Percentiles rank a stretch among this genome's conserved stretches.
Conservation (phyloP, 139 green algal genomes). For the Coccomyxa sp. region DNA sequence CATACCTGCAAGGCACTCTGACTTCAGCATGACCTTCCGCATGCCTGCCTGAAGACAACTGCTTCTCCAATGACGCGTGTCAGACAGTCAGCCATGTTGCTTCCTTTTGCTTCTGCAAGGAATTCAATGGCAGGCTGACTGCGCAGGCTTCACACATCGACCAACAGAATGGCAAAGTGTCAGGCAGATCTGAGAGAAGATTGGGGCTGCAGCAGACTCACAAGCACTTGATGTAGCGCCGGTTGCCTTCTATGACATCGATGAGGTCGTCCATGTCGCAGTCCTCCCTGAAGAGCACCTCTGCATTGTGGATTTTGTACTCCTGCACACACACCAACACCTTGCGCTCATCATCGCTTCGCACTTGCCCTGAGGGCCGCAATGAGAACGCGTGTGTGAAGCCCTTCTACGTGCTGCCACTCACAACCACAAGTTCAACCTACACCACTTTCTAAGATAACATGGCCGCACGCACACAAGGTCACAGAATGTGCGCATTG, state of each 20-base stretch:
- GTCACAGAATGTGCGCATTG: no score
- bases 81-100: no score
- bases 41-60: no score
- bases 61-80: no score
- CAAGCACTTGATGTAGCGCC: conserved; percentile 9
- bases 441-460: background rate
- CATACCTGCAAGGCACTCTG: conserved; percentile 79
- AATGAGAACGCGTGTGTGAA: no score
- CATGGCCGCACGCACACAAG: background rate
- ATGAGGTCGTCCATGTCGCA: conserved; percentile 92
- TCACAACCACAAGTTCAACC: background rate
- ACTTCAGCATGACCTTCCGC: no score
- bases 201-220: background rate
- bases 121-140: no score
- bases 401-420: background rate
- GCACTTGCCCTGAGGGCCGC: background rate
- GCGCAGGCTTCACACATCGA: conserved; percentile 3
- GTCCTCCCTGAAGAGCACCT: conserved; percentile 91
- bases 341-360: background rate
- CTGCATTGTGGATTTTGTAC: conserved; percentile 93
- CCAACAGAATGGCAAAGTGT: conserved; percentile 2
- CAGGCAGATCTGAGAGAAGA: background rate
- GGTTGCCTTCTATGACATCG: conserved; percentile 89
- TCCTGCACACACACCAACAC: conserved; percentile 34
- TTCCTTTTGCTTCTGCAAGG: background rate